A percentile compares a stretch with the other conserved stretches of the same genome.
These are phyloP conservation scores for Arthrobotrys iridis DNA, from an alignment of 2,329 filamentous ascomycete genomes.

Conservation along the genomic window DNA sequence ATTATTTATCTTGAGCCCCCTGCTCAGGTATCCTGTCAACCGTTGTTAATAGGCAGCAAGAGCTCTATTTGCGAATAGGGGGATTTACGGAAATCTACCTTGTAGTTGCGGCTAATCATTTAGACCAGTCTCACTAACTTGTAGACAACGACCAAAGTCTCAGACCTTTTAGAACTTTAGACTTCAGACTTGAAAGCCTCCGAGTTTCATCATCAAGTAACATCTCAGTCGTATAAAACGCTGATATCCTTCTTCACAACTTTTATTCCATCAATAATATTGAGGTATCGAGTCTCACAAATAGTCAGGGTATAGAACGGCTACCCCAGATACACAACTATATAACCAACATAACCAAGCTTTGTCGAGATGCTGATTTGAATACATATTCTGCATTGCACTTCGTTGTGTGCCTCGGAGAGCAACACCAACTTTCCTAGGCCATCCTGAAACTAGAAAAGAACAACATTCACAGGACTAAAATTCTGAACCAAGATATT, in stretches of 20 bases:
- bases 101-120: background rate
- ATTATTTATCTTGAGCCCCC: background rate
- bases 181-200: background rate
- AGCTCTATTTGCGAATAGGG: background rate
- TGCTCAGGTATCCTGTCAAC: background rate
- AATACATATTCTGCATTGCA: background rate
- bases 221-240: background rate
- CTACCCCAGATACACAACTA: background rate
- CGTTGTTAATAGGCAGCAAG: background rate
- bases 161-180: background rate
- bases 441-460: constrained; percentile 5
- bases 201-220: too few species aligned
- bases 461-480: background rate
- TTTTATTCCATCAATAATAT: background rate
- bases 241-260: background rate
- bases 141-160: background rate
- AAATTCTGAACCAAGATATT: background rate
- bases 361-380: background rate
- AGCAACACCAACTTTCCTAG: constrained; percentile 9
- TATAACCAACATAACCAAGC: background rate
- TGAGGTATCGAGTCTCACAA: too few species aligned
- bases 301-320: too few species aligned
- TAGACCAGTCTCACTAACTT: too few species aligned
- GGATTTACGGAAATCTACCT: background rate
- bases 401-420: background rate